Conservation (phyloP, 805 yeast genomes). For the Kregervanrija delftensis region DNA sequence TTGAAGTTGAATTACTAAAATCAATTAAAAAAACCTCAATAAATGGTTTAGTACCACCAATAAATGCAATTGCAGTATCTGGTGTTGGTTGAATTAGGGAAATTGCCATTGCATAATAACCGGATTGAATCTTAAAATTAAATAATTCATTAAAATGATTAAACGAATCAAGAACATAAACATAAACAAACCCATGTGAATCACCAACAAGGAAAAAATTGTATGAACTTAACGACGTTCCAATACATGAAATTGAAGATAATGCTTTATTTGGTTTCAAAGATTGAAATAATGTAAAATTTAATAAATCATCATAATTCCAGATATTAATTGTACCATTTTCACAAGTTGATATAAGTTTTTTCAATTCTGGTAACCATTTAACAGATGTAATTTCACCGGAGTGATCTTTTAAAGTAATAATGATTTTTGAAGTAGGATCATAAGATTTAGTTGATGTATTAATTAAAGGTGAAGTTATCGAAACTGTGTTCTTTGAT, state of each 20-base stretch:
- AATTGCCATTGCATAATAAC: slow-evolving; percentile 44
- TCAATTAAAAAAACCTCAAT: slow-evolving; percentile 50
- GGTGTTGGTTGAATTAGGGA: slow-evolving; percentile 26
- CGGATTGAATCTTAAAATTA: slow-evolving; percentile 28
- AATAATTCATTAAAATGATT: slow-evolving; percentile 26
- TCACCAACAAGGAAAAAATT: slow-evolving; percentile 48
- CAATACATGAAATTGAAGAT: slow-evolving; percentile 9
- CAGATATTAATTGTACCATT: slow-evolving; percentile 61
- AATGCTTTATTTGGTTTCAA: slow-evolving; percentile 12
- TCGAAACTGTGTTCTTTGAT: slow-evolving; percentile 56
- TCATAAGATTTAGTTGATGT: slow-evolving; percentile 18
- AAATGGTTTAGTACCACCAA: slow-evolving; percentile 64
- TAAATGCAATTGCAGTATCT: slow-evolving; percentile 39
- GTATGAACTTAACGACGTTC: background rate
- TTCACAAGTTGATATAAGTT: slow-evolving; percentile 57
- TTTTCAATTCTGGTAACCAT: slow-evolving; percentile 39
- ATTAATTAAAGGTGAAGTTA: slow-evolving; percentile 52
- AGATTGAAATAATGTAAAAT: slow-evolving; percentile 27
- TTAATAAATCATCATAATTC: slow-evolving; percentile 27
- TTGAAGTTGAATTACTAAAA: slow-evolving; percentile 19
- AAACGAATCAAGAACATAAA: slow-evolving; percentile 37
- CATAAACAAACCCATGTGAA: slow-evolving; percentile 49
- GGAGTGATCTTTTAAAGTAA: slow-evolving; percentile 55
- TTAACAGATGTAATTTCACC: slow-evolving; percentile 62
- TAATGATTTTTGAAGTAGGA: slow-evolving; percentile 36